These are phyloP conservation scores for Schwanniomyces occidentalis DNA, from an alignment of 805 yeast genomes.

Conservation along the genomic window DNA sequence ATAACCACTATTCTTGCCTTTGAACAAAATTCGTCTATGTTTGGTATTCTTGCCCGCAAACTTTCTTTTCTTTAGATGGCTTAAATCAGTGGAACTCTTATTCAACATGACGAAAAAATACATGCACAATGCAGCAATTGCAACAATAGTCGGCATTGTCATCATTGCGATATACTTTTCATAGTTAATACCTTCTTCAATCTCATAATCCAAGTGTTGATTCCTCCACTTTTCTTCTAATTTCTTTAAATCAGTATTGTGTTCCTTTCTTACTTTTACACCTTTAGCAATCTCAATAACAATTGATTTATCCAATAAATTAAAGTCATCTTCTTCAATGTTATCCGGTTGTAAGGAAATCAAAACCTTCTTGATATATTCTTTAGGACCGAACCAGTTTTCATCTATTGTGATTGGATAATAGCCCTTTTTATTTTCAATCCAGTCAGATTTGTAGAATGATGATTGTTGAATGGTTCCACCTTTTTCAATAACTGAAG, in stretches of 20 bases:
- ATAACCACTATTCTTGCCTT: constrained; percentile 20
- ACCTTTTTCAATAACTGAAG: constrained; percentile 38
- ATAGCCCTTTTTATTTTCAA: constrained; percentile 58
- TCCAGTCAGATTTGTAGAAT: constrained; percentile 74
- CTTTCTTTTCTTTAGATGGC: constrained; percentile 34
- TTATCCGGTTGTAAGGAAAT: constrained; percentile 74
- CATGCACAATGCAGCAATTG: constrained; percentile 60
- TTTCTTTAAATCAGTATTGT: constrained; percentile 41
- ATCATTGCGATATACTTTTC: constrained; percentile 64
- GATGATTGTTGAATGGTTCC: constrained; percentile 38
- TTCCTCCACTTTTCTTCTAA: constrained; percentile 31
- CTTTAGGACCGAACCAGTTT: constrained; percentile 58
- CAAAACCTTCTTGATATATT: constrained; percentile 54
- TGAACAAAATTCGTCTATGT: constrained; percentile 31
- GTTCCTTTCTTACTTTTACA: constrained; percentile 53
- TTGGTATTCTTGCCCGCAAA: constrained; percentile 26
- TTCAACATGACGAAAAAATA: constrained; percentile 62
- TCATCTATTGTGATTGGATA: constrained; percentile 60
- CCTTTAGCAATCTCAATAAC: constrained; percentile 51
- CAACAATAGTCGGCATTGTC: constrained; percentile 67
- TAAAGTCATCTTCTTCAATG: constrained; percentile 65
- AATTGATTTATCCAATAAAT: constrained; percentile 43
- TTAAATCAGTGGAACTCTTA: constrained; percentile 42
- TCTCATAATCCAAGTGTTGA: constrained; percentile 20
- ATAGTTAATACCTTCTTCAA: constrained; percentile 50